phyloP scores from a whole-genome alignment of 257 asterid genomes.

The Cynanchum wilfordii region DNA sequence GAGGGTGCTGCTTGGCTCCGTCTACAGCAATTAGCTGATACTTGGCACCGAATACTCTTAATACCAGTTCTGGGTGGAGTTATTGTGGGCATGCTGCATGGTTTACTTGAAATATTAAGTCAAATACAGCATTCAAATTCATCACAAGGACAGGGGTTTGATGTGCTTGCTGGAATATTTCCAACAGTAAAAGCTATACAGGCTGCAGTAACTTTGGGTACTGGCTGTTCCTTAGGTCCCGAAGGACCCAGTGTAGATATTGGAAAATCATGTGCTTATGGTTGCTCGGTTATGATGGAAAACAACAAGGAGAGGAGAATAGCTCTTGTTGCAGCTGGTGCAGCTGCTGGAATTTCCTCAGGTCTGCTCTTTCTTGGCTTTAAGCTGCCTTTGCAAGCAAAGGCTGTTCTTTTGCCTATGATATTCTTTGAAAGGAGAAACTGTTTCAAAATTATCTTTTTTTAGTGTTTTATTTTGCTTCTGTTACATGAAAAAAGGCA shows the following conservation, averaged over 20 bases:
- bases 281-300: slow-evolving; percentile 91
- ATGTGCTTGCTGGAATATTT: slow-evolving; percentile 63
- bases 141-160: slow-evolving; percentile 77
- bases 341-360: slow-evolving; percentile 98
- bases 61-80: slow-evolving; percentile 97
- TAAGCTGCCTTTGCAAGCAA: neutral
- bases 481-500: neutral
- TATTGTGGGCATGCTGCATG: slow-evolving; percentile 93
- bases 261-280: slow-evolving; percentile 94
- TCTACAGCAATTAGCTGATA: slow-evolving; percentile 83
- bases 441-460: neutral
- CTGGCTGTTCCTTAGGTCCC: slow-evolving; percentile 98
- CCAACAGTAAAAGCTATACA: slow-evolving; percentile 84
- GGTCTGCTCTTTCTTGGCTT: slow-evolving; percentile 38
- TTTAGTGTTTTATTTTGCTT: neutral
- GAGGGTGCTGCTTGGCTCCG: slow-evolving; percentile 99
- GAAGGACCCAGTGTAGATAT: slow-evolving; percentile 99
- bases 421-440: neutral
- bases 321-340: slow-evolving; percentile 98
- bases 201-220: slow-evolving; percentile 90
- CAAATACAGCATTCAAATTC: slow-evolving; percentile 76
- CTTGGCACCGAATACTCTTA: slow-evolving; percentile 94
- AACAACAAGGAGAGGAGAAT: slow-evolving; percentile 92
- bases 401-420: slow-evolving; percentile 1
- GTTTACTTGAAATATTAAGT: slow-evolving; percentile 76